Base-by-base conservation (phyloP, 495 filamentous ascomycete genomes). In the Aspergillus carlsbadensis region DNA sequence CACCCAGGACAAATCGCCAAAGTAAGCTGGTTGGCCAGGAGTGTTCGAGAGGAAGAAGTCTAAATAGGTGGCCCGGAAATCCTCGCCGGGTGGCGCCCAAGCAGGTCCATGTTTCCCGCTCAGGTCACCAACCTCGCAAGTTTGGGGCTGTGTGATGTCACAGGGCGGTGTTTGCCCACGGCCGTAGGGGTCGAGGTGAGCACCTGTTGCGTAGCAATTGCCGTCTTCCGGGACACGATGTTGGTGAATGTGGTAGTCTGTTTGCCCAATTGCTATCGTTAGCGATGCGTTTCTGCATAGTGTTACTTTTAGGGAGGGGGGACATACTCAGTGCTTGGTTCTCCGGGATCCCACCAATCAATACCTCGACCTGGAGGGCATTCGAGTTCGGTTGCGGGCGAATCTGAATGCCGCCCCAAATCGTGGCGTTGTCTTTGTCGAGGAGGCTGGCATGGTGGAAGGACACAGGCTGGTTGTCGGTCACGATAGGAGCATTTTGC, bases 191-290 rank as follows among this genome's bases (percentile, higher is more conserved):
- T 89, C 85, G 17, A 87, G 73, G 64, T 95, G 92, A 0, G 74
- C 84, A 15, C 82, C 68, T 10, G 90, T 87, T 3, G 67, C 77
- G 47, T 84, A 87, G 78, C 92, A 96, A 79, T 91, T 92, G 54
- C 92, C 92, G 63, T 86, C 71, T 34, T 75, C 71, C 3, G 87
- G 85, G 31, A 96, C 87, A 14, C 87, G 88, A 40, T 75, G 66
- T 54, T 84, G 83, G 75, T 96, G 90, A 64, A 96, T 80, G 61
- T 96, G 91, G 76, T 96, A 96, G 26, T 78, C 90, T 92, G 22
- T 31, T 29, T 10, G 18, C 8, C 1, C 2, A 41, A 49, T 5
- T 11, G 24, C 40, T 13, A 34, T 46, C 57, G 8, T 49, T 26
- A 24, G 14, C 36, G 35, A 29, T 29, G 8, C 8, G 17, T 40